Evolutionary conservation across 1,284 basidiomycete genomes (phyloP).

Genomic region (Porogramme epimiltina): DNA sequence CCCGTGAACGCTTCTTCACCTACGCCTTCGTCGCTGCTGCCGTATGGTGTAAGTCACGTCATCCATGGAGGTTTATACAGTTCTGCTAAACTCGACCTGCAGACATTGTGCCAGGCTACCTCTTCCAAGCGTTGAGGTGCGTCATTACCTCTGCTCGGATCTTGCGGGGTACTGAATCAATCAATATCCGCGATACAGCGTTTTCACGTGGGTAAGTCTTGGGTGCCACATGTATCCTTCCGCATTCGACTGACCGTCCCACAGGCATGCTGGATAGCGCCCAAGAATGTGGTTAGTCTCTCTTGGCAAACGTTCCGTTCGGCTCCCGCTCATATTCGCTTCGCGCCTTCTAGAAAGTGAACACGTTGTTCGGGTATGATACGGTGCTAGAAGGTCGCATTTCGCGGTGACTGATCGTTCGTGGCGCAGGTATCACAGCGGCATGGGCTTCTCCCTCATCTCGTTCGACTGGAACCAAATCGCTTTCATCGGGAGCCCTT

Average conservation of each 20-base stretch:
- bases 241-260: neutral
- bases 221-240: neutral
- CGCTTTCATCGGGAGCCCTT: conserved; percentile 60
- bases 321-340: neutral
- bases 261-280: conserved; percentile 71
- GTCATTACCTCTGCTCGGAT: neutral
- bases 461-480: conserved; percentile 81
- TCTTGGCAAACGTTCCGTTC: neutral
- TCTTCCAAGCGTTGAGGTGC: conserved; percentile 42
- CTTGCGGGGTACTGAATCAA: too few relatives aligned
- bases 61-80: too few relatives aligned
- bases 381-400: neutral
- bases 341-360: conserved; percentile 41
- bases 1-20: conserved; percentile 77
- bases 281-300: conserved; percentile 59
- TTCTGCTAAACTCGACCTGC: neutral
- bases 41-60: conserved; percentile 52
- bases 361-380: conserved; percentile 76
- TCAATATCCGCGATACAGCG: conserved; percentile 34
- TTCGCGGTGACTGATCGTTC: neutral
- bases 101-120: conserved; percentile 71
- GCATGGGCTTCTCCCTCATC: conserved; percentile 62
- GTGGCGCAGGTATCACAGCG: conserved; percentile 36
- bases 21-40: conserved; percentile 60
- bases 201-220: conserved; percentile 59